These are phyloP conservation scores for Plasmodium malariae DNA, from an alignment of 169 alveolate genomes.

Conservation along the genomic window DNA sequence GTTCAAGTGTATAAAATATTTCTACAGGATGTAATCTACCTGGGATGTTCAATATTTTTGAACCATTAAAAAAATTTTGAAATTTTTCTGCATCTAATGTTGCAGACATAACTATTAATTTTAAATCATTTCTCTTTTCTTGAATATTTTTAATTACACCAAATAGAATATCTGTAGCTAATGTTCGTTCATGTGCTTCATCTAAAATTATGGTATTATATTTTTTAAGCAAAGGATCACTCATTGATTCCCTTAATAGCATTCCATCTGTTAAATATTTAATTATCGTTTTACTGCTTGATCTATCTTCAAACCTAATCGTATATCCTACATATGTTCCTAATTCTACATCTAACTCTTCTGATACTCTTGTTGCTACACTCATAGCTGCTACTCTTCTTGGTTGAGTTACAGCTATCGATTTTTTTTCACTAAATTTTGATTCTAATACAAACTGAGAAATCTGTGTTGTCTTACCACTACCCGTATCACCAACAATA, in stretches of 20 bases:
- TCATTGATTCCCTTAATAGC: slow-evolving; percentile 97
- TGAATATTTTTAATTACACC: slow-evolving; percentile 96
- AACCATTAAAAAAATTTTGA: slow-evolving; percentile 94
- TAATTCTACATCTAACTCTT: slow-evolving; percentile 96
- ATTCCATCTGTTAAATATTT: slow-evolving; percentile 99
- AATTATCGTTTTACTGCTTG: slow-evolving; percentile 90
- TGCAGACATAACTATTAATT: slow-evolving; percentile 98
- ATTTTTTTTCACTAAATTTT: slow-evolving; percentile 85
- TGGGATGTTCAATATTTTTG: slow-evolving; percentile 97
- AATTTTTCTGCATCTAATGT: slow-evolving; percentile 97
- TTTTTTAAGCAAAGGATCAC: slow-evolving; percentile 91
- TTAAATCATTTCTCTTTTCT: slow-evolving; percentile 90
- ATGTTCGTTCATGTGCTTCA: slow-evolving; percentile 99
- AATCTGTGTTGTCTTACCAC: slow-evolving; percentile 99
- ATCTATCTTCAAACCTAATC: slow-evolving; percentile 98
- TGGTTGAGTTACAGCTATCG: slow-evolving; percentile 99
- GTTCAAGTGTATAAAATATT: slow-evolving; percentile 93
- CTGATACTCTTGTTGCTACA: slow-evolving; percentile 98
- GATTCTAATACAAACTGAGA: slow-evolving; percentile 96
- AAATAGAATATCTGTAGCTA: slow-evolving; percentile 97
- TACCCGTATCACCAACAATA: slow-evolving; percentile 97
- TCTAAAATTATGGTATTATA: slow-evolving; percentile 96
- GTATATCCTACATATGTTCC: slow-evolving; percentile 98
- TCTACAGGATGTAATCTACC: slow-evolving; percentile 99
- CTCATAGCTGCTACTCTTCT: slow-evolving; percentile 99